A percentile compares a stretch with the other conserved stretches of the same genome.
These are phyloP conservation scores for Stenocarpella maydis DNA, from an alignment of 2,329 filamentous ascomycete genomes.

Conservation along the genomic window DNA sequence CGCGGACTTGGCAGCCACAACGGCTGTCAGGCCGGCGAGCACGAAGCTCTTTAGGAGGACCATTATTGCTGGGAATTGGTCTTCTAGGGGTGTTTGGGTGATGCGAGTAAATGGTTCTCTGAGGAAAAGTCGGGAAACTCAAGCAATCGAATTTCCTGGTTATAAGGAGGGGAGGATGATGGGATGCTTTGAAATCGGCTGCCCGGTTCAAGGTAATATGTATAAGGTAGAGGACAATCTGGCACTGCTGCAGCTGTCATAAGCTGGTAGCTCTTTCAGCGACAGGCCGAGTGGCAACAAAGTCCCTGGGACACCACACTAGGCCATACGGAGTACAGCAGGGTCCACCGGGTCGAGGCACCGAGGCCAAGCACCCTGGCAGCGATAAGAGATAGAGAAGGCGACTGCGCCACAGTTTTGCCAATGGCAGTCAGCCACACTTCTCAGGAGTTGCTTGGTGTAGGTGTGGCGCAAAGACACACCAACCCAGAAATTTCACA, in stretches of 20 bases:
- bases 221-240: slow-evolving; percentile 33
- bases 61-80: slow-evolving; percentile 49
- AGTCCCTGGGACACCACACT: background rate
- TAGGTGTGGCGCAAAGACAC: slow-evolving; percentile 33
- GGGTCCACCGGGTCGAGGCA: background rate
- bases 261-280: slow-evolving; percentile 21
- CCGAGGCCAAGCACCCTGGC: no score
- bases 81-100: slow-evolving; percentile 2
- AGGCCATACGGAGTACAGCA: background rate
- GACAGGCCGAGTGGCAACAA: slow-evolving; percentile 17
- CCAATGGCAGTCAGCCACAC: background rate
- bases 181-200: slow-evolving; percentile 47
- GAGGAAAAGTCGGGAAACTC: slow-evolving; percentile 20
- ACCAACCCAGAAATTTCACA: slow-evolving; percentile 38
- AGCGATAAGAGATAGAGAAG: slow-evolving; percentile 32
- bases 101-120: slow-evolving; percentile 5
- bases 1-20: slow-evolving; percentile 75
- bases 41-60: slow-evolving; percentile 68
- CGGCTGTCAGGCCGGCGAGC: slow-evolving; percentile 62
- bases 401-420: background rate
- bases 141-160: slow-evolving; percentile 19
- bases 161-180: slow-evolving; percentile 2
- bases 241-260: slow-evolving; percentile 23
- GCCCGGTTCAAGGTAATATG: slow-evolving; percentile 8
- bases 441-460: background rate